These are phyloP conservation scores for Ustilago xerochloae DNA, from an alignment of 1,284 basidiomycete genomes.

Conservation along the genomic window DNA sequence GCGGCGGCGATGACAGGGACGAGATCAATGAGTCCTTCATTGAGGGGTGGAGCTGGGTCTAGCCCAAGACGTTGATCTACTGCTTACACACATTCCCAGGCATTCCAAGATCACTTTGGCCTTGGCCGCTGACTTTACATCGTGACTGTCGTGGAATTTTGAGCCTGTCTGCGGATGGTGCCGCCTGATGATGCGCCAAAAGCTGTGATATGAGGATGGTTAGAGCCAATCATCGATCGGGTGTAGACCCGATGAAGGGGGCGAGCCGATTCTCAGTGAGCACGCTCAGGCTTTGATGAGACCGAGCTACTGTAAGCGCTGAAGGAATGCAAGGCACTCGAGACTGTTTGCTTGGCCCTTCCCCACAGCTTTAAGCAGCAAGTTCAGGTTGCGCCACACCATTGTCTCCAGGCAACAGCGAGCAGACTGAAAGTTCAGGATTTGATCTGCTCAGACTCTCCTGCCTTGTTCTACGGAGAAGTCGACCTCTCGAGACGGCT, in stretches of 20 bases:
- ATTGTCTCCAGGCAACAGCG: neutral
- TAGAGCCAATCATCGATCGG: neutral
- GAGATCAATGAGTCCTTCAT: constrained; percentile 31
- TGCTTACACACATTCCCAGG: neutral
- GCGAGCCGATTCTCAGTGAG: too few species aligned
- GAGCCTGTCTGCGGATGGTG: too few species aligned
- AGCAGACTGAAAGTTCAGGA: too few species aligned
- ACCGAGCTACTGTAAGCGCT: too few species aligned
- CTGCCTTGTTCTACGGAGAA: too few species aligned
- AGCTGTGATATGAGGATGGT: neutral
- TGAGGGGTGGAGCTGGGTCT: constrained; percentile 24
- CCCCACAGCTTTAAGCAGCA: neutral
- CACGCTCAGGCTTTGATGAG: too few species aligned
- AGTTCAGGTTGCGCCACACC: neutral
- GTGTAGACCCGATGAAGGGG: neutral
- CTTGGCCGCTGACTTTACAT: too few species aligned
- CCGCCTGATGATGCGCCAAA: too few species aligned
- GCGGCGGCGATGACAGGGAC: constrained; percentile 18
- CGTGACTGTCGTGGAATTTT: too few species aligned
- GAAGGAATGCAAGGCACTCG: neutral
- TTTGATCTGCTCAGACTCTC: too few species aligned
- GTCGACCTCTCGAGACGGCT: too few species aligned
- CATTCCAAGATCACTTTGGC: too few species aligned
- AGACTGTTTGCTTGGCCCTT: neutral
- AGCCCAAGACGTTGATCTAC: constrained; percentile 12